Evolutionary conservation across 2,329 filamentous ascomycete genomes (phyloP).

Genomic region (Eutypa lata): DNA sequence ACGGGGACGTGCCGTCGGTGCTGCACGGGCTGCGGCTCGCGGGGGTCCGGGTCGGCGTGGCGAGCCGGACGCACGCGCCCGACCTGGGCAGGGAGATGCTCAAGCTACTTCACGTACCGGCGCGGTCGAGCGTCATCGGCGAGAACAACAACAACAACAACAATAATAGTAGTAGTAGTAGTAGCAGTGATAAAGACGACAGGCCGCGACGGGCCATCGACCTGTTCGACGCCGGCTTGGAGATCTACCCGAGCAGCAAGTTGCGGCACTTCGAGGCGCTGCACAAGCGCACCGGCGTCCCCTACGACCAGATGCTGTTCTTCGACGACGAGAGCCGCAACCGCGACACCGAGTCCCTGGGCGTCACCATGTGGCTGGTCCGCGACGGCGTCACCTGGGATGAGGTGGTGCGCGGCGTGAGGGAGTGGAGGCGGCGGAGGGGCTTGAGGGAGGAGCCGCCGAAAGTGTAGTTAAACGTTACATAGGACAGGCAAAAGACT

Average conservation of each 20-base stretch:
- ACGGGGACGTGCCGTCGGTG: slow-evolving; percentile 64
- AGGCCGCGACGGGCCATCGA: slow-evolving; percentile 50
- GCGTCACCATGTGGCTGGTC: slow-evolving; percentile 82
- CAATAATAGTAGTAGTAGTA: slow-evolving; percentile 3
- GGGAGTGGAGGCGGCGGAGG: slow-evolving; percentile 74
- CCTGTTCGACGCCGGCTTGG: slow-evolving; percentile 57
- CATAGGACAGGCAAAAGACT: too few relatives aligned
- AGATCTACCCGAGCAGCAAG: slow-evolving; percentile 77
- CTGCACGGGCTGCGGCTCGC: slow-evolving; percentile 55
- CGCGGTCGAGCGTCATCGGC: slow-evolving; percentile 23
- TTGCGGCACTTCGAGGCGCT: slow-evolving; percentile 79
- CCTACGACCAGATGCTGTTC: slow-evolving; percentile 85
- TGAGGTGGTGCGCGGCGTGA: slow-evolving; percentile 77
- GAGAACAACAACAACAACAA: too few relatives aligned
- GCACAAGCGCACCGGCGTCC: slow-evolving; percentile 65
- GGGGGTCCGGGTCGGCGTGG: slow-evolving; percentile 62
- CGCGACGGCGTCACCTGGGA: slow-evolving; percentile 71
- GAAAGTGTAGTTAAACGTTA: too few relatives aligned
- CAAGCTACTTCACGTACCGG: slow-evolving; percentile 62
- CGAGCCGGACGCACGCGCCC: slow-evolving; percentile 77
- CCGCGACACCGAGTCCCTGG: slow-evolving; percentile 72
- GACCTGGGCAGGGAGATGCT: slow-evolving; percentile 79
- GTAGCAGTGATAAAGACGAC: slow-evolving; percentile 24
- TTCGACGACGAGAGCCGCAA: slow-evolving; percentile 93
- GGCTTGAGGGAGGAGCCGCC: slow-evolving; percentile 28